Conservation (phyloP, 2,329 filamentous ascomycete genomes). For the Hypoxylon sp. region DNA sequence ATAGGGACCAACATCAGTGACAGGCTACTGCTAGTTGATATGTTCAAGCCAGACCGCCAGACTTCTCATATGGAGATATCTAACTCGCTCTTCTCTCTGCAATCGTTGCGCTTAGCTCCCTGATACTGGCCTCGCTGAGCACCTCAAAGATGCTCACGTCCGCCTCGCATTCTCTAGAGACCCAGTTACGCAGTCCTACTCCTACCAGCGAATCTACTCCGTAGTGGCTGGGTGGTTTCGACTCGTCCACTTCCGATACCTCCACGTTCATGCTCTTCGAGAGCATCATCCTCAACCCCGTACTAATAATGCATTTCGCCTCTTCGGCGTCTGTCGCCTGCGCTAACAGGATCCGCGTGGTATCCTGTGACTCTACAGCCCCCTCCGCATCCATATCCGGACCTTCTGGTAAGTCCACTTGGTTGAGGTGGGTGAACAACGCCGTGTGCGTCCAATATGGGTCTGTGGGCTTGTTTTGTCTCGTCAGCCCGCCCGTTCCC, state of each 20-base stretch:
- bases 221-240: slow-evolving; percentile 57
- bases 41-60: not conserved
- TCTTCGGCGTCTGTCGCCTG: slow-evolving; percentile 47
- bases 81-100: slow-evolving; percentile 42
- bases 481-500: slow-evolving; percentile 65
- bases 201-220: slow-evolving; percentile 66
- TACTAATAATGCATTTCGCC: slow-evolving; percentile 50
- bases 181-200: slow-evolving; percentile 65
- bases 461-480: slow-evolving; percentile 64
- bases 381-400: slow-evolving; percentile 21
- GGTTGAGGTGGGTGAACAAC: slow-evolving; percentile 61
- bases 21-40: no score
- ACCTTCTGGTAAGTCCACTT: slow-evolving; percentile 57
- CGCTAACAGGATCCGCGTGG: slow-evolving; percentile 51
- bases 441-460: slow-evolving; percentile 66
- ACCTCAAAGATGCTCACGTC: slow-evolving; percentile 63
- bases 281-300: slow-evolving; percentile 56
- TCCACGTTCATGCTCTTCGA: slow-evolving; percentile 60
- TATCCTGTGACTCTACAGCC: slow-evolving; percentile 15
- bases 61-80: not conserved
- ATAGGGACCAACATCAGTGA: no score
- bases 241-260: slow-evolving; percentile 58
- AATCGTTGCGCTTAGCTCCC: slow-evolving; percentile 53
- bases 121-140: slow-evolving; percentile 57
- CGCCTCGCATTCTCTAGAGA: slow-evolving; percentile 58